Evolutionary conservation across 495 filamentous ascomycete species (phyloP).

Genomic region (Xylaria longipes): DNA sequence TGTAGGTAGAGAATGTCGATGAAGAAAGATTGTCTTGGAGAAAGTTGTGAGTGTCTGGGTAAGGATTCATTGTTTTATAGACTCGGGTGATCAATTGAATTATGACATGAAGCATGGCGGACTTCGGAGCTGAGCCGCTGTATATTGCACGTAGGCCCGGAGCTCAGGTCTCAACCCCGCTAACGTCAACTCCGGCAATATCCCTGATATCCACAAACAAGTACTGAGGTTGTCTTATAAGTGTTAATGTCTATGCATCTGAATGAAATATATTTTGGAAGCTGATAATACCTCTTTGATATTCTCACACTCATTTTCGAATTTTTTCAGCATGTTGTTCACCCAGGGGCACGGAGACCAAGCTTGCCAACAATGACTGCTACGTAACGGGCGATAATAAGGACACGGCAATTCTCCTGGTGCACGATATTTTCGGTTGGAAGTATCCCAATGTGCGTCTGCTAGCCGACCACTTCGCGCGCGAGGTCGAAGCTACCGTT

Average conservation of each 20-base stretch:
- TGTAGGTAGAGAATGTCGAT: neutral
- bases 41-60: neutral
- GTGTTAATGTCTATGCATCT: neutral
- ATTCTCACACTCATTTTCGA: neutral
- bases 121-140: slow-evolving; percentile 13
- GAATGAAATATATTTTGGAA: neutral
- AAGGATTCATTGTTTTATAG: neutral
- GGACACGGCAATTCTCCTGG: slow-evolving; percentile 56
- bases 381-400: slow-evolving; percentile 53
- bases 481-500: slow-evolving; percentile 55
- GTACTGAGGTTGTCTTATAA: neutral
- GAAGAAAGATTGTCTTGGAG: neutral
- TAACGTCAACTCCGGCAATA: slow-evolving; percentile 1
- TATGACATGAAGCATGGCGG: neutral
- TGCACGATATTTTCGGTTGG: slow-evolving; percentile 67
- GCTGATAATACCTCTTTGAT: neutral
- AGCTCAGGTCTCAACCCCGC: slow-evolving; percentile 16
- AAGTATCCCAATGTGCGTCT: slow-evolving; percentile 60
- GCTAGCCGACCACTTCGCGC: slow-evolving; percentile 61
- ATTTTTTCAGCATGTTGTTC: neutral
- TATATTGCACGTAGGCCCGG: neutral
- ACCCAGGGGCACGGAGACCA: slow-evolving; percentile 46
- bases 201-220: slow-evolving; percentile 11
- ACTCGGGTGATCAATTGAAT: neutral
- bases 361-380: slow-evolving; percentile 42